A percentile compares a stretch with the other conserved stretches of the same genome.
Conservation (phyloP, 176 grass and related monocot species). For the Lolium multiflorum region DNA sequence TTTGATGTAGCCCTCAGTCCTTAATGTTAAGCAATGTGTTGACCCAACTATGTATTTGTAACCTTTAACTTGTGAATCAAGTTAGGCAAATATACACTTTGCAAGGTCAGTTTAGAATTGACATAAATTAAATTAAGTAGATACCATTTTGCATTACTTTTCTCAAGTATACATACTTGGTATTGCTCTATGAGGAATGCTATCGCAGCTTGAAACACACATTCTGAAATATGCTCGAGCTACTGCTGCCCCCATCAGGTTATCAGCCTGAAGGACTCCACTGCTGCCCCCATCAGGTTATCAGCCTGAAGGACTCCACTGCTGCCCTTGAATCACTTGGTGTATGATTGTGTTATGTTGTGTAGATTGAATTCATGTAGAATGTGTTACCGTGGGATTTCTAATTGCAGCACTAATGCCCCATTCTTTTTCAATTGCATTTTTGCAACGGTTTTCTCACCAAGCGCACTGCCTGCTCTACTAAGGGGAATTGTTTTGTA, state of each 20-base stretch:
- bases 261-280: background rate
- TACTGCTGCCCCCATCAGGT: background rate
- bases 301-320: background rate
- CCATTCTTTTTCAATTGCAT: background rate
- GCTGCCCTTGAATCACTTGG: no score
- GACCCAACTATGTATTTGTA: background rate
- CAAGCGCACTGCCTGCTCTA: background rate
- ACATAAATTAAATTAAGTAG: background rate
- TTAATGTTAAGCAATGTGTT: slow-evolving; percentile 4
- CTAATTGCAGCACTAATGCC: background rate
- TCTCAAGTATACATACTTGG: background rate
- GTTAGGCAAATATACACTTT: background rate
- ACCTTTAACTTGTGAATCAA: background rate
- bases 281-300: no score
- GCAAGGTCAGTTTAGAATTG: background rate
- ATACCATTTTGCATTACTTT: background rate
- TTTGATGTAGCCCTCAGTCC: background rate
- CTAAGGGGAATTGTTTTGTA: background rate
- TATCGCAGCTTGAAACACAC: slow-evolving; percentile 18
- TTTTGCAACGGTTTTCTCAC: background rate
- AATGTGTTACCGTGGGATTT: background rate
- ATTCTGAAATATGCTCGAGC: slow-evolving; percentile 1
- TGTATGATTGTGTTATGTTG: background rate
- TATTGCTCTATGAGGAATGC: background rate
- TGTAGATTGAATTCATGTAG: background rate